phyloP scores from a whole-genome alignment of 495 filamentous ascomycete genomes.

The Aspergillus saccharolyticus region DNA sequence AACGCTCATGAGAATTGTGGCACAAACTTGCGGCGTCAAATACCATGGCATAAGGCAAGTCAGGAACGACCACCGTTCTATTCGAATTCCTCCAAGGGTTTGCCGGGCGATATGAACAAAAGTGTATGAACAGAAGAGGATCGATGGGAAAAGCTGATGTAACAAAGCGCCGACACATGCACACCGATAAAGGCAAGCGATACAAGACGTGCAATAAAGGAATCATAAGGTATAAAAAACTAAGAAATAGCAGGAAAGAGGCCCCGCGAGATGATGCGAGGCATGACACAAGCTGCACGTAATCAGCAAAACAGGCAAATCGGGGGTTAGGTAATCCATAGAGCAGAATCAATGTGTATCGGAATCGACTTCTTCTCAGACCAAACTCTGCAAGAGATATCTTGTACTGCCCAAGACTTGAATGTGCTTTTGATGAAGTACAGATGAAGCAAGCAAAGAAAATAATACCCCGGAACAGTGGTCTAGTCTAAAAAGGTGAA shows the following conservation, averaged over 20 bases:
- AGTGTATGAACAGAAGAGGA: neutral
- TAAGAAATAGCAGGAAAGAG: neutral
- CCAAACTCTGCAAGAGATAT: slow-evolving; percentile 7
- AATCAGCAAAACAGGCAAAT: neutral
- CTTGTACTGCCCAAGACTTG: slow-evolving; percentile 8
- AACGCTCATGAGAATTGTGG: too few species aligned
- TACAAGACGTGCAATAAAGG: neutral
- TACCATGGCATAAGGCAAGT: too few species aligned
- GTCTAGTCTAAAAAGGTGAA: slow-evolving; percentile 59
- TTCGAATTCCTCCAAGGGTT: too few species aligned
- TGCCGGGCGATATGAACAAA: too few species aligned
- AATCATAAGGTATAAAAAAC: neutral
- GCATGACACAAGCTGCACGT: neutral
- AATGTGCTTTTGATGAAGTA: slow-evolving; percentile 7
- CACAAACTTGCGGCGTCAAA: too few species aligned
- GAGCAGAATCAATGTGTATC: neutral
- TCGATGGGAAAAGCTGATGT: neutral
- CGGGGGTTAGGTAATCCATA: neutral
- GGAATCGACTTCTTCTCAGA: neutral
- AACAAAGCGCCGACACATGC: neutral
- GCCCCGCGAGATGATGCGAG: neutral
- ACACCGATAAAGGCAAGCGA: neutral
- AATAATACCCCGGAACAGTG: neutral
- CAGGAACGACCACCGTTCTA: too few species aligned
- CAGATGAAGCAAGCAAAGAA: neutral